Conservation (phyloP, 768 basidiomycete species). For the Termitomyces sp. region DNA sequence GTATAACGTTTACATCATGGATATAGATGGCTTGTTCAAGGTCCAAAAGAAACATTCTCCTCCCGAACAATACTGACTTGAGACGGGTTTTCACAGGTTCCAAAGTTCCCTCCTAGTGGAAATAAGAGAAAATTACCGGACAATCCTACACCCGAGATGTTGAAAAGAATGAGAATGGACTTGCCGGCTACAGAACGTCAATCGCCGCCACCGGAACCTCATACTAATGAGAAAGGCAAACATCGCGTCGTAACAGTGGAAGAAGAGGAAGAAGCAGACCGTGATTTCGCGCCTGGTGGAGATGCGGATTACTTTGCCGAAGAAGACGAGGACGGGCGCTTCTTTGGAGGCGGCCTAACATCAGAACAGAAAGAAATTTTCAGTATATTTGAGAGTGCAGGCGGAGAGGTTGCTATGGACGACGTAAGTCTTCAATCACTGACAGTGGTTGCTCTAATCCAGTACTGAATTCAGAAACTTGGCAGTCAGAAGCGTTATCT, state of each 20-base stretch:
- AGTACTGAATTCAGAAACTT: slow-evolving; percentile 16
- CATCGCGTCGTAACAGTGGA: slow-evolving; percentile 53
- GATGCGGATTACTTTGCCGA: slow-evolving; percentile 90
- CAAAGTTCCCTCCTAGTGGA: slow-evolving; percentile 57
- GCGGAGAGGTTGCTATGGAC: slow-evolving; percentile 55
- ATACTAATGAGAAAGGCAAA: slow-evolving; percentile 17
- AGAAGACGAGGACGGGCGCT: slow-evolving; percentile 89
- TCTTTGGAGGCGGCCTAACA: slow-evolving; percentile 92
- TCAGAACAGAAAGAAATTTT: slow-evolving; percentile 92
- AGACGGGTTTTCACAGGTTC: slow-evolving; percentile 36
- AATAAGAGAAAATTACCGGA: slow-evolving; percentile 75
- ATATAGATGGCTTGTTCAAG: slow-evolving; percentile 50
- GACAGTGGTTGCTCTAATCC: slow-evolving; percentile 11
- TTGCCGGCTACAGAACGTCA: slow-evolving; percentile 12
- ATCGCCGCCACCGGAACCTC: slow-evolving; percentile 5
- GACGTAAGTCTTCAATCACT: slow-evolving; percentile 46
- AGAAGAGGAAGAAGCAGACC: slow-evolving; percentile 44
- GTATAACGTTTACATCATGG: slow-evolving; percentile 24
- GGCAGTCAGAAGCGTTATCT: slow-evolving; percentile 61
- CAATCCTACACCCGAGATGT: slow-evolving; percentile 72
- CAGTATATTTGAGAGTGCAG: slow-evolving; percentile 84
- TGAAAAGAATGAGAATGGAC: slow-evolving; percentile 74
- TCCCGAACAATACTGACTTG: background rate
- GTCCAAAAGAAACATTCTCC: slow-evolving; percentile 16
- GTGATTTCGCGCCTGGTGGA: slow-evolving; percentile 72